phyloP scores from a whole-genome alignment of 345 rosid genomes.

The Cardamine occulta region DNA sequence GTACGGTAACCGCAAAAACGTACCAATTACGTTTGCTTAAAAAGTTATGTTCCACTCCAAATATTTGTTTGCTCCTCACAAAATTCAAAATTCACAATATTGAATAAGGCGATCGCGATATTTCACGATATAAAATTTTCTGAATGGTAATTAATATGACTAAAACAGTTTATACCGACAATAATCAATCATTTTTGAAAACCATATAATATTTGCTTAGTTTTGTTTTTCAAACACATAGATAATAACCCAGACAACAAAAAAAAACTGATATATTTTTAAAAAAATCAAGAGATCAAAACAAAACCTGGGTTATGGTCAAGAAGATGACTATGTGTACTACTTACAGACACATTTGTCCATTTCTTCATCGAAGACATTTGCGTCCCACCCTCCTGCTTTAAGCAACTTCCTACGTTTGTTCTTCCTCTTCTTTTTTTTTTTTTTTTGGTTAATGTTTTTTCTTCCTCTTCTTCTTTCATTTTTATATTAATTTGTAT shows the following conservation, averaged over 20 bases:
- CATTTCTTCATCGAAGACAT: constrained; percentile 39
- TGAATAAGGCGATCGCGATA: background rate
- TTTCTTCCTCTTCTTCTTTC: background rate
- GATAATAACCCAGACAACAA: background rate
- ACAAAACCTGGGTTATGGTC: constrained; percentile 25
- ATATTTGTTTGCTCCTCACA: background rate
- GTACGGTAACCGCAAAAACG: background rate
- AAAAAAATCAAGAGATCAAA: background rate
- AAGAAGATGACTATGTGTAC: constrained; percentile 32
- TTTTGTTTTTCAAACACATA: background rate
- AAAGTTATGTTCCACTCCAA: background rate
- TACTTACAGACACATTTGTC: constrained; percentile 23
- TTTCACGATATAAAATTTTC: background rate
- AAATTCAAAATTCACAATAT: background rate
- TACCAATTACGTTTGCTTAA: background rate
- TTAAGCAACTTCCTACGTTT: constrained; percentile 48
- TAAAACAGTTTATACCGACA: background rate
- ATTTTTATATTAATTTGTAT: background rate
- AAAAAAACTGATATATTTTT: background rate
- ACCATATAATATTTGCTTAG: background rate
- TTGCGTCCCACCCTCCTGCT: constrained; percentile 39
- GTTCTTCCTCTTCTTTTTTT: background rate
- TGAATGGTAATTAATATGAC: background rate
- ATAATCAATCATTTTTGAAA: background rate
- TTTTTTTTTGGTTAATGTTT: background rate